Conservation (phyloP, 371 early-diverging fungal genomes). For the Astathelohania contejeani region DNA sequence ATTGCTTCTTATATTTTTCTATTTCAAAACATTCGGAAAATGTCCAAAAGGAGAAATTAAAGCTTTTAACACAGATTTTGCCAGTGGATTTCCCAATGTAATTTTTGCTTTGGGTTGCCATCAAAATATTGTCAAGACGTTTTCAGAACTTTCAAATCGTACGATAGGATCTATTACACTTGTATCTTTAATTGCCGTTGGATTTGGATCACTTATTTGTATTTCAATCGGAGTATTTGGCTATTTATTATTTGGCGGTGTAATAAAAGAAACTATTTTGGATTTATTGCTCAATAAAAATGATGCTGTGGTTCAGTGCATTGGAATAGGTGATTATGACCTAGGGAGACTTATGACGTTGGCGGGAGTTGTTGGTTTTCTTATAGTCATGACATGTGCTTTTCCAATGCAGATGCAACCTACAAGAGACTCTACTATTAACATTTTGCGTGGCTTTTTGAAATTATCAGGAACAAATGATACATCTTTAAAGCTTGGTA, state of each 20-base stretch:
- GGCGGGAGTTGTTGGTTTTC: not conserved
- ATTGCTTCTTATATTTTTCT: conserved; percentile 8
- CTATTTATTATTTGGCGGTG: not conserved
- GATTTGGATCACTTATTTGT: conserved; percentile 29
- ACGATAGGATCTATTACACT: conserved; percentile 24
- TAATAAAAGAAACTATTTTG: not conserved
- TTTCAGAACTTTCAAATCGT: conserved; percentile 22
- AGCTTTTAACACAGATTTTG: conserved; percentile 2
- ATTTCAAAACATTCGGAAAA: not conserved
- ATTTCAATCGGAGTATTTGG: conserved; percentile 38
- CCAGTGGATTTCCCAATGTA: conserved; percentile 19
- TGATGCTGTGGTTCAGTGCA: not conserved
- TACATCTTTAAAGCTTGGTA: no score
- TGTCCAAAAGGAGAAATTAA: not conserved
- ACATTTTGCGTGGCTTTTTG: no score
- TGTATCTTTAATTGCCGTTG: conserved; percentile 16
- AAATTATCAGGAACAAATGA: no score
- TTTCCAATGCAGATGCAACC: conserved; percentile 1
- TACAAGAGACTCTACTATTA: conserved; percentile 1
- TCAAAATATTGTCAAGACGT: conserved; percentile 41
- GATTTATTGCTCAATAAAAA: not conserved
- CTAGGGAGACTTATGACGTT: not conserved
- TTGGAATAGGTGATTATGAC: no score
- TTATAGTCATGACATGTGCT: not conserved
- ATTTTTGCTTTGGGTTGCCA: conserved; percentile 46